A percentile compares a stretch with the other conserved stretches of the same genome.
Conservation (phyloP, 169 alveolate genomes). For the Plasmodium knowlesi region DNA sequence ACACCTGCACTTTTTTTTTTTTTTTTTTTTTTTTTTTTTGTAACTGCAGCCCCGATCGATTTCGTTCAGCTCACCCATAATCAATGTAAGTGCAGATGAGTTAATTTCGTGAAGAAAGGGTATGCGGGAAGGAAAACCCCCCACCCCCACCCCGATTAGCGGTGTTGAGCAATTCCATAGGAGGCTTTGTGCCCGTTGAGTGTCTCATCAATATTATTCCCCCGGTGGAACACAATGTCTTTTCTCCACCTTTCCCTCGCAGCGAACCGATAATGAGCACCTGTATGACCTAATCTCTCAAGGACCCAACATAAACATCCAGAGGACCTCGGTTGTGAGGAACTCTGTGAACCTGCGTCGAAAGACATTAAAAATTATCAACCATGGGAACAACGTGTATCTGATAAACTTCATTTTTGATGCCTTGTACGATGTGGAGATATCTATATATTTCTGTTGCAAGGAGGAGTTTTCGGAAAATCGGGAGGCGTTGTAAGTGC, state of each 20-base stretch:
- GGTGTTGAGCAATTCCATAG: not conserved
- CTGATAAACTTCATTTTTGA: conserved; percentile 69
- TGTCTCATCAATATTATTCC: not conserved
- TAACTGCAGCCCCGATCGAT: conserved; percentile 11
- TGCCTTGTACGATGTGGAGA: conserved; percentile 62
- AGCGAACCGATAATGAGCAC: conserved; percentile 27
- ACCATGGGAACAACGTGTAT: conserved; percentile 31
- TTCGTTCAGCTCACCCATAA: conserved; percentile 5
- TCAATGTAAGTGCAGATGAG: conserved; percentile 19
- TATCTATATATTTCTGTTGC: conserved; percentile 55
- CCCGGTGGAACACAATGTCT: not conserved
- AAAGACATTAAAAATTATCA: conserved; percentile 25
- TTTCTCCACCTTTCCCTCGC: not conserved
- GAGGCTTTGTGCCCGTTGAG: too few species aligned
- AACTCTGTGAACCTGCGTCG: conserved; percentile 43
- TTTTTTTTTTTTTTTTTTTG: conserved; percentile 6
- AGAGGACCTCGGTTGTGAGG: conserved; percentile 60
- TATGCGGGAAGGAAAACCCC: not conserved
- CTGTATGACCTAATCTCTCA: conserved; percentile 36
- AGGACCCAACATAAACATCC: conserved; percentile 69
- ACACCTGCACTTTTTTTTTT: not conserved
- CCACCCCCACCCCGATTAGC: not conserved
- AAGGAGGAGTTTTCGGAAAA: conserved; percentile 27
- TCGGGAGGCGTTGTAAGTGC: conserved; percentile 28
- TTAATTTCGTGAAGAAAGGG: not conserved